Percentiles rank a stretch among this genome's conserved stretches.
These are phyloP conservation scores for Petunia secreta DNA, from an alignment of 257 asterid genomes.

Conservation along the genomic window DNA sequence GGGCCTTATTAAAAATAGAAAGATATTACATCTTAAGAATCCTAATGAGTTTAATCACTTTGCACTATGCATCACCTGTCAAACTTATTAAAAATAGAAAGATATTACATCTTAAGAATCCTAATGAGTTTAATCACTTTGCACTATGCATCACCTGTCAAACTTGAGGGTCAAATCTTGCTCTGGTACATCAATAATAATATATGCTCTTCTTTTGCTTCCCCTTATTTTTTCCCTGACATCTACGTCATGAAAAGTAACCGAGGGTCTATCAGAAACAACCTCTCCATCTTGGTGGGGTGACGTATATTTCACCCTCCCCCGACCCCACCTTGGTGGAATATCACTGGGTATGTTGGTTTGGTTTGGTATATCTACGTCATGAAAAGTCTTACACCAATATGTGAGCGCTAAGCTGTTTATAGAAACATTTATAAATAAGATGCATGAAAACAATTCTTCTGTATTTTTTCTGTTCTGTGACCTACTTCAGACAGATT, in stretches of 20 bases:
- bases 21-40: background rate
- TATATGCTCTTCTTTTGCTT: background rate
- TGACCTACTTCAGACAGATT: slow-evolving; percentile 1
- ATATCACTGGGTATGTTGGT: no score
- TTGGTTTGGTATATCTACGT: background rate
- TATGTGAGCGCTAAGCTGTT: background rate
- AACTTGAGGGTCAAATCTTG: background rate
- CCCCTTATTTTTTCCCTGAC: background rate
- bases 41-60: background rate
- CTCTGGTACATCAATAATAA: background rate
- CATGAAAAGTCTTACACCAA: background rate
- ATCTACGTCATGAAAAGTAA: background rate
- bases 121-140: background rate
- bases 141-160: slow-evolving; percentile 10
- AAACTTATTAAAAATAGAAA: background rate
- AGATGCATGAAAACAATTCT: background rate
- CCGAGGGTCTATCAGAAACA: no score
- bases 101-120: background rate
- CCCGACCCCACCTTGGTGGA: no score
- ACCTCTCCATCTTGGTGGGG: no score
- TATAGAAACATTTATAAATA: background rate
- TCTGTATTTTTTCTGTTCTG: background rate
- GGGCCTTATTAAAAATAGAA: no score
- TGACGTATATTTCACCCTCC: no score
- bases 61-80: slow-evolving; percentile 9